These are phyloP conservation scores for Rosa rugosa DNA, from an alignment of 306 rosid genomes.

Conservation along the genomic window DNA sequence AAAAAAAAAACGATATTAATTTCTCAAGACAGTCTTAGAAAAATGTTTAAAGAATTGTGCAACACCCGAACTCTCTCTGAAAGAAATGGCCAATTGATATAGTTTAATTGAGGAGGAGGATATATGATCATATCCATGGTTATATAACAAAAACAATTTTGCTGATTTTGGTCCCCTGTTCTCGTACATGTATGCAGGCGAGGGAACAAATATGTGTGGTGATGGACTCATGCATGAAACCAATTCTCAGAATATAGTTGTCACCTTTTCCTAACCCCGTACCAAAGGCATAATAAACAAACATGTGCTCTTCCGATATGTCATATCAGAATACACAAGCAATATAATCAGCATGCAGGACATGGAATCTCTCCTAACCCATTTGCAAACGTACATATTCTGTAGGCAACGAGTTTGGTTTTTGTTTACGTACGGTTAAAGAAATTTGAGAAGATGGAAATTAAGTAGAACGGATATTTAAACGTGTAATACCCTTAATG, in stretches of 20 bases:
- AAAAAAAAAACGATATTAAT: too few relatives aligned
- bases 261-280: not conserved
- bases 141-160: not conserved
- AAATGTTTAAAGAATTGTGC: too few relatives aligned
- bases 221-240: conserved; percentile 8
- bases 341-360: not conserved
- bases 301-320: not conserved
- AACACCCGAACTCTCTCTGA: too few relatives aligned
- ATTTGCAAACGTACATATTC: not conserved
- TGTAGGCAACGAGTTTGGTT: not conserved
- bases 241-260: not conserved
- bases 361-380: not conserved
- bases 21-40: too few relatives aligned
- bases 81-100: not conserved
- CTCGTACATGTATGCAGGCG: conserved; percentile 12
- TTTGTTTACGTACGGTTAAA: too few relatives aligned
- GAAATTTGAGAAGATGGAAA: too few relatives aligned
- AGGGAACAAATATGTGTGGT: conserved; percentile 7
- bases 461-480: too few relatives aligned
- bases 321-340: not conserved
- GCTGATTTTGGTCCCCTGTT: not conserved
- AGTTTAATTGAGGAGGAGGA: not conserved
- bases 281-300: not conserved
- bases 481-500: too few relatives aligned
- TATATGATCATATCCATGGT: too few relatives aligned